A percentile compares a stretch with the other conserved stretches of the same genome.
phyloP scores from a whole-genome alignment of 371 early-diverging fungal species.

The Ordospora pajunii region DNA sequence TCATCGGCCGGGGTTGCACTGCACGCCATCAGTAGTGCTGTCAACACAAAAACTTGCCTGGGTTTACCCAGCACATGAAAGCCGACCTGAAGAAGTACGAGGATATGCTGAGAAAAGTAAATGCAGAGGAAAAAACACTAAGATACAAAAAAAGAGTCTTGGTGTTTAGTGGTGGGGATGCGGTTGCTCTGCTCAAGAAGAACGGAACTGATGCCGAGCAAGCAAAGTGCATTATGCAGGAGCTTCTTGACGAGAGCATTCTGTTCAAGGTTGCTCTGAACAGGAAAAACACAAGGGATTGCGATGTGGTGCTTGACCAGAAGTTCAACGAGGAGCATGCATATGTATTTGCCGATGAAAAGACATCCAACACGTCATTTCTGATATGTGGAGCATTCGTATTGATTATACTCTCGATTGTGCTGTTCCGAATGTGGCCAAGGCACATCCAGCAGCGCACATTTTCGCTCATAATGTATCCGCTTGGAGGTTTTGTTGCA shows the following conservation, averaged over 20 bases:
- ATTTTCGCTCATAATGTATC: constrained; percentile 73
- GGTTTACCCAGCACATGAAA: constrained; percentile 4
- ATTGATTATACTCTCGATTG: constrained; percentile 70
- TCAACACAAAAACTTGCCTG: neutral
- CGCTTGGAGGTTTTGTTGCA: constrained; percentile 69
- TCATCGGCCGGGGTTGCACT: neutral
- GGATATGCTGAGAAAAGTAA: constrained; percentile 23
- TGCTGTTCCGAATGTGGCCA: constrained; percentile 97
- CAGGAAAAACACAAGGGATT: constrained; percentile 20
- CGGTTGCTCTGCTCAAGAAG: constrained; percentile 32
- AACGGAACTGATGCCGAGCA: neutral
- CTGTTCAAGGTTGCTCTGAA: constrained; percentile 36
- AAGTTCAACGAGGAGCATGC: constrained; percentile 62
- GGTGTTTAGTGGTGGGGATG: constrained; percentile 48
- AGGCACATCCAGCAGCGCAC: constrained; percentile 69
- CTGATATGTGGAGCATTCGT: constrained; percentile 70
- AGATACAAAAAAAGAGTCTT: constrained; percentile 46
- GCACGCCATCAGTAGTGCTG: neutral
- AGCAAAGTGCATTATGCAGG: constrained; percentile 38
- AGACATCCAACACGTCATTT: constrained; percentile 67
- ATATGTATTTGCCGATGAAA: constrained; percentile 88
- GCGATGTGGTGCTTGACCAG: constrained; percentile 46
- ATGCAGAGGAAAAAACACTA: constrained; percentile 52
- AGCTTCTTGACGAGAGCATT: constrained; percentile 45
- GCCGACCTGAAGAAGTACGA: constrained; percentile 11